These are phyloP conservation scores for Clitoria ternatea DNA, from an alignment of 306 rosid species.

Conservation along the genomic window DNA sequence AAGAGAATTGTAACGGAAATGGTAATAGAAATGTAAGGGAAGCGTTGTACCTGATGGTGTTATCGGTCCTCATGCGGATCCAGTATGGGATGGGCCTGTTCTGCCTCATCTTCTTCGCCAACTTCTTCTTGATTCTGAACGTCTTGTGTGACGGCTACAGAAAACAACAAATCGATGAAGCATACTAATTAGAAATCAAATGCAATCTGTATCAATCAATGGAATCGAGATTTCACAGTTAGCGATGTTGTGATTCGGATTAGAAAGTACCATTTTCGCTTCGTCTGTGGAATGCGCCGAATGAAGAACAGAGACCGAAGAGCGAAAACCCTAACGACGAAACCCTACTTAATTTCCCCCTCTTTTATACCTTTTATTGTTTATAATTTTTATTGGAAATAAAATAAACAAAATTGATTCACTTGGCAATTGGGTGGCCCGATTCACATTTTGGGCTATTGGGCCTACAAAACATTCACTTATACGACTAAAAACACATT, in stretches of 20 bases:
- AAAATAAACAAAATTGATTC: neutral
- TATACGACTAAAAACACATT: too few relatives aligned
- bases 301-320: neutral
- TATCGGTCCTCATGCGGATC: constrained; percentile 89
- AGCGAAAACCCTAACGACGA: constrained; percentile 13
- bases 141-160: constrained; percentile 89
- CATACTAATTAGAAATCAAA: neutral
- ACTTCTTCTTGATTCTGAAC: constrained; percentile 80
- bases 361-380: neutral
- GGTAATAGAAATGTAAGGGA: neutral
- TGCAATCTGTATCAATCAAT: neutral
- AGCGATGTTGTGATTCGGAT: neutral
- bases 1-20: neutral
- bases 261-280: constrained; percentile 41
- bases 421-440: too few relatives aligned
- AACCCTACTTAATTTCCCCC: neutral
- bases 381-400: neutral
- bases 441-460: too few relatives aligned
- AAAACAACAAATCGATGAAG: neutral
- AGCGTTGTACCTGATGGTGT: constrained; percentile 58
- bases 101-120: constrained; percentile 96
- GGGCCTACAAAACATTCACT: too few relatives aligned
- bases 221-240: neutral
- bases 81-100: constrained; percentile 91
- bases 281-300: constrained; percentile 21